phyloP scores from a whole-genome alignment of 495 filamentous ascomycete genomes.

The Cercophora samala region DNA sequence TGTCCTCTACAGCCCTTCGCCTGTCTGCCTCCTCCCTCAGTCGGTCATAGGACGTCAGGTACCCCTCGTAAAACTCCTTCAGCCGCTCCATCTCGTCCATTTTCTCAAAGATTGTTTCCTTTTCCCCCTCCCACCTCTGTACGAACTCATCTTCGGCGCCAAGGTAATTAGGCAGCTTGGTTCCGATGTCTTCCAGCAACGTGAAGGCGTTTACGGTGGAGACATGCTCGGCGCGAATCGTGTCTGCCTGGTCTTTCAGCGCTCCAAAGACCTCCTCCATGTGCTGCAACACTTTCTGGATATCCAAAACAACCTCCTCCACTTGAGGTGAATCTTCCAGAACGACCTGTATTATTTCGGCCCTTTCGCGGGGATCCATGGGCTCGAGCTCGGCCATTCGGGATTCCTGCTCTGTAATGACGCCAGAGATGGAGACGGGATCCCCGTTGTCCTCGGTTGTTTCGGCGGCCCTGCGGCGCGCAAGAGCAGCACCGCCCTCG shows the following conservation, averaged over 20 bases:
- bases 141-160: conserved; percentile 68
- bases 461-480: conserved; percentile 53
- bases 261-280: conserved; percentile 69
- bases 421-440: conserved; percentile 56
- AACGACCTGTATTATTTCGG: conserved; percentile 79
- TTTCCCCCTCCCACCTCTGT: conserved; percentile 70
- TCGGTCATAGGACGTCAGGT: conserved; percentile 76
- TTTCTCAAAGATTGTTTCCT: conserved; percentile 60
- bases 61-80: conserved; percentile 75
- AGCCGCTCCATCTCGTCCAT: conserved; percentile 71
- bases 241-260: conserved; percentile 54
- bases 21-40: conserved; percentile 79
- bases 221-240: conserved; percentile 48
- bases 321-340: conserved; percentile 80
- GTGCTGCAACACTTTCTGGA: conserved; percentile 67
- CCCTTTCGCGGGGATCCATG: conserved; percentile 69
- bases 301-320: conserved; percentile 83
- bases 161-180: conserved; percentile 63
- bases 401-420: conserved; percentile 56
- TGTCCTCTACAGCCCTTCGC: conserved; percentile 63
- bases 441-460: conserved; percentile 57
- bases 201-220: conserved; percentile 56
- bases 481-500: conserved; percentile 78
- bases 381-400: conserved; percentile 61
- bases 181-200: conserved; percentile 65